Evolutionary conservation across 257 asterid species (phyloP), one percentile per base, ranked within the genome.

Genomic region (Haberlea rhodopensis): DNA sequence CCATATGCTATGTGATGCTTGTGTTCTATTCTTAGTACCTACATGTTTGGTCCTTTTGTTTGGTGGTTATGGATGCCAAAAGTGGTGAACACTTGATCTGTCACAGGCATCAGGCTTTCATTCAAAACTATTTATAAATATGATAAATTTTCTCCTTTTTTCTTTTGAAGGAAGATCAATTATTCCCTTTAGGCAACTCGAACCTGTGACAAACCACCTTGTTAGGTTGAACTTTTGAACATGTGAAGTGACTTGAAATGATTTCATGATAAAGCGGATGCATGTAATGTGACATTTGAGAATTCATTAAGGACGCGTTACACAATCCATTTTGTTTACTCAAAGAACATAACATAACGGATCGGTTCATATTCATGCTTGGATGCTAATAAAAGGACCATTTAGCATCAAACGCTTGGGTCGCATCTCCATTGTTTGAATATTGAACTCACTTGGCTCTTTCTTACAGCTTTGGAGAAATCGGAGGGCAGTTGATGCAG

Each of bases 381-480:
- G 21, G 22, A 60, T 60, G 37, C 53, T 15, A 24, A n/a, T n/a
- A 18, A 62, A 21, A 22, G 24, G 0, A 43, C n/a, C 19, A 4
- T 5, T 28, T 4, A 15, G 15, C 51, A 10, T 63, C 20, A 13
- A 34, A 34, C n/a, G n/a, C n/a, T n/a, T n/a, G n/a, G n/a, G 3
- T 22, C 21, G 13, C 4, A 21, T 18, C 63, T 20, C 51, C 20
- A 8, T 20, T 16, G 18, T 4, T 32, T 6, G 21, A 31, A 15
- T 20, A 16, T 65, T 20, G 57, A 64, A 68, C 76, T 77, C 23
- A 77, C 73, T 5, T 29, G 40, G 58, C 27, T 26, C 27, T 63
- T 54, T 66, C 57, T 60, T 63, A 55, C 95, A 91, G 96, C 98
- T 78, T 59, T 91, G 85, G 98, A 91, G 90, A 91, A 91, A 78